Base-by-base conservation (phyloP, 371 early-diverging fungal species). In the Mortierella sp. region DNA sequence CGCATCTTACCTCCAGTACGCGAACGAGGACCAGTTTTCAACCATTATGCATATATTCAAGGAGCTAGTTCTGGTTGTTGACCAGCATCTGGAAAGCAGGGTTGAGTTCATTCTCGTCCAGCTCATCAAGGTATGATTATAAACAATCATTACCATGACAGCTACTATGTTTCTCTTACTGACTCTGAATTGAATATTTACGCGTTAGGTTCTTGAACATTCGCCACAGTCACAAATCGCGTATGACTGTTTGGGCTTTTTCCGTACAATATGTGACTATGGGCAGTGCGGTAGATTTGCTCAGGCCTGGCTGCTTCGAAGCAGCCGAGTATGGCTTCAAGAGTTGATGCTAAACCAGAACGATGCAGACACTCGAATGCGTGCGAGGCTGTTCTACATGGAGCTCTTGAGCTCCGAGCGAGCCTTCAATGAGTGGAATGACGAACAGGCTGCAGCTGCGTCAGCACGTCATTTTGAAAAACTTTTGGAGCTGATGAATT, bases 401-500 rank as follows among this genome's bases (percentile, higher is more conserved):
- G 82, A 81, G 58, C 68, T 81, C n/a, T 7, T 81, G 58, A 72
- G 76, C 24, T 81, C 82, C 8, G 76, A 81, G 47, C 55, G 73
- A 16, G 82, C 76, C 7, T 81, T 81, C 70, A 76, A 81, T 48
- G 82, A 67, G 13, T 81, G 82, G 82, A 62, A 53, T 22, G 82
- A 81, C 32, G 73, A 68, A 7, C 58, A 76, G 33, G 76, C 76
- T 8, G 76, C 72, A 10, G 16, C 13, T 1, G 73, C 70, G 1
- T 71, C 67, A n/a, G 45, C 41, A 0, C 65, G 65, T n/a, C 82
- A 81, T 43, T 81, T 81, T 58, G 47, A 9, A 15, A 63, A 41
- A 45, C 67, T 81, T 9, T 52, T 81, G 60, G 72, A 76, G 22
- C 21, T 76, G 28, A 40, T 81, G 73, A 64, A 61, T 24, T 22